Percentiles rank a stretch among this genome's conserved stretches.
phyloP scores from a whole-genome alignment of 257 asterid genomes.

The Ilex aquifolium region DNA sequence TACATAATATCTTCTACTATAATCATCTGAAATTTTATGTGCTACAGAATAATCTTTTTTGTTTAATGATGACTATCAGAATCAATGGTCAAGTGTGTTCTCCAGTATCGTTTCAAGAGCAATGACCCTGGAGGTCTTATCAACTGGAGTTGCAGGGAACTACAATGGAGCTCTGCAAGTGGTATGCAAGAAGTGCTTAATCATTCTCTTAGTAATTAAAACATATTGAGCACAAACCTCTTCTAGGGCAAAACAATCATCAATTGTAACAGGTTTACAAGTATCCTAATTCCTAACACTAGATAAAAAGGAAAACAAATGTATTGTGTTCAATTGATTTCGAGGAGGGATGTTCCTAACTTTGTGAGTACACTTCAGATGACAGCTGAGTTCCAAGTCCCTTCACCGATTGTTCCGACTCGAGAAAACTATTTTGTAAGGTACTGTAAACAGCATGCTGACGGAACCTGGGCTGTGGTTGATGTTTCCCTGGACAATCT shows the following conservation, averaged over 20 bases:
- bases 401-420: constrained; percentile 72
- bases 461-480: constrained; percentile 75
- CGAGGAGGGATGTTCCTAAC: not conserved
- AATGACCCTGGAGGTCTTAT: constrained; percentile 70
- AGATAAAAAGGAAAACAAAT: no score
- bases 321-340: no score
- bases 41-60: not conserved
- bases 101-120: constrained; percentile 81
- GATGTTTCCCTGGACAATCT: constrained; percentile 72
- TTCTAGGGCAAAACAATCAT: no score
- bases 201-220: not conserved
- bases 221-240: no score
- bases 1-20: not conserved
- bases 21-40: not conserved
- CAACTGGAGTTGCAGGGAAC: constrained; percentile 90
- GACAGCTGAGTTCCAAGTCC: constrained; percentile 84
- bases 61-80: constrained; percentile 32
- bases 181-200: constrained; percentile 26
- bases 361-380: constrained; percentile 29
- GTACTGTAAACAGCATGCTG: constrained; percentile 70
- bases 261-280: no score
- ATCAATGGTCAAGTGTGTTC: constrained; percentile 80
- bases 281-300: no score
- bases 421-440: constrained; percentile 68
- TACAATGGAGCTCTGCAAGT: constrained; percentile 83